phyloP scores from a whole-genome alignment of 768 basidiomycete genomes.

The Boletus fagicola region DNA sequence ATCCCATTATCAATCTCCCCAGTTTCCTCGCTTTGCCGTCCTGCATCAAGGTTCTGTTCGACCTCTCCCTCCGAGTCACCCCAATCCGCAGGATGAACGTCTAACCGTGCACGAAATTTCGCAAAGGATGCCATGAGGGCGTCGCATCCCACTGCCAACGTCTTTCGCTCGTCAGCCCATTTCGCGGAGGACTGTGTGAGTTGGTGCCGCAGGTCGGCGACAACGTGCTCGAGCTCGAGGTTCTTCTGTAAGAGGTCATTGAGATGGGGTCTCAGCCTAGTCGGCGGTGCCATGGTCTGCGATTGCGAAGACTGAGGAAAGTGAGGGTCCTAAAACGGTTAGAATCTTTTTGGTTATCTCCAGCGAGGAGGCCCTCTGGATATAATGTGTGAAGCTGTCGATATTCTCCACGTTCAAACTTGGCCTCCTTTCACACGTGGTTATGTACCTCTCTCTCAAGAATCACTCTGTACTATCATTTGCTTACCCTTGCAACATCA shows the following conservation, averaged over 20 bases:
- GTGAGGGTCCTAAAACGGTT: neutral
- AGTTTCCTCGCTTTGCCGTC: conserved; percentile 15
- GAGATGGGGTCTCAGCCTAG: conserved; percentile 26
- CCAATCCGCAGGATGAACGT: conserved; percentile 21
- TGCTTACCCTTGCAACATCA: neutral
- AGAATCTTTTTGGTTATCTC: neutral
- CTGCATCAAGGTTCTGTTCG: conserved; percentile 21
- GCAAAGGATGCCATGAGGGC: conserved; percentile 33
- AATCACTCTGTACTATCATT: neutral
- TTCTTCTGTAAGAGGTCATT: conserved; percentile 29
- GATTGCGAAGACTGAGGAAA: neutral
- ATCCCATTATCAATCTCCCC: conserved; percentile 11
- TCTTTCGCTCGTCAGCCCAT: conserved; percentile 31
- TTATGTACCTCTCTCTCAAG: neutral
- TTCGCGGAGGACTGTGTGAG: conserved; percentile 30
- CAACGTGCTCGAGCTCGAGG: conserved; percentile 29
- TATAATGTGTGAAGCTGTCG: neutral
- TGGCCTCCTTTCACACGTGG: conserved; percentile 19
- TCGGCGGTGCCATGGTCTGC: conserved; percentile 27
- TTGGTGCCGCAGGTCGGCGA: conserved; percentile 29
- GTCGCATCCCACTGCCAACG: conserved; percentile 21
- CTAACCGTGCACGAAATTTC: conserved; percentile 28
- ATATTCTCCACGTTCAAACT: neutral
- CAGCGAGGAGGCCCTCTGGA: neutral
- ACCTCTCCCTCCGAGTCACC: conserved; percentile 26